Base-by-base conservation (phyloP, 1,284 basidiomycete genomes). In the Cerioporus squamosus region DNA sequence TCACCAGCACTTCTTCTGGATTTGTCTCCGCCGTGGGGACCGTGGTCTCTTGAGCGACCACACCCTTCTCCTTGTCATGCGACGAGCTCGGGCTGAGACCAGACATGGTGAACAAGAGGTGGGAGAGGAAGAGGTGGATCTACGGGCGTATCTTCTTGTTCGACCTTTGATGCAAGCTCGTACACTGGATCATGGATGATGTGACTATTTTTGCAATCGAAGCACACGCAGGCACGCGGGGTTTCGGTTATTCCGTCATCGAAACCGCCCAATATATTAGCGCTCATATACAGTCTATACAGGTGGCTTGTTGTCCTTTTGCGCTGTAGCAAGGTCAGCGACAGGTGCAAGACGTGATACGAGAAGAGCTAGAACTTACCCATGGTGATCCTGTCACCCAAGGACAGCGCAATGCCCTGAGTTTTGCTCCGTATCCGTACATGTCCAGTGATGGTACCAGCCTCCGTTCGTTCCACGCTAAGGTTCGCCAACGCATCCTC, bases 401-500 rank as follows among this genome's bases (percentile, higher is more conserved):
- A 76, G 33, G 93, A 95, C 62, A 98, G 80, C 5, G 97, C 97
- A 64, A 98, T 98, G 47, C 95, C 95, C 73, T 97, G 94, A 33
- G 94, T 96, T 79, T 97, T 97, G 71, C 91, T 94, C 57, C 95
- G 86, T 70, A 97, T 97, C 52, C 95, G 85, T 22, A 97, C 94
- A 75, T 97, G 95, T 0, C 95, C 95, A 24, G 89, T 89, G 66
- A 97, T 90, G 5, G 81, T 83, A 1, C 94, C 94, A 14, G 77
- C 79, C 54, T 95, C 92, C 42, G 92, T 89, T 69, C 92, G 86
- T 72, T 99, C 97, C 63, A 99, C 90, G 66, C 93, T 95, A 63
- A 98, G 76, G 74, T 99, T 99, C 44, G 97, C 97, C 36, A 99
- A 77, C 0, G 97, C 97, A 70, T 99, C 97, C 76, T 99, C 97